Evolutionary conservation across 2,329 filamentous ascomycete genomes (phyloP).

Genomic region (Amauroascus verrucosus): DNA sequence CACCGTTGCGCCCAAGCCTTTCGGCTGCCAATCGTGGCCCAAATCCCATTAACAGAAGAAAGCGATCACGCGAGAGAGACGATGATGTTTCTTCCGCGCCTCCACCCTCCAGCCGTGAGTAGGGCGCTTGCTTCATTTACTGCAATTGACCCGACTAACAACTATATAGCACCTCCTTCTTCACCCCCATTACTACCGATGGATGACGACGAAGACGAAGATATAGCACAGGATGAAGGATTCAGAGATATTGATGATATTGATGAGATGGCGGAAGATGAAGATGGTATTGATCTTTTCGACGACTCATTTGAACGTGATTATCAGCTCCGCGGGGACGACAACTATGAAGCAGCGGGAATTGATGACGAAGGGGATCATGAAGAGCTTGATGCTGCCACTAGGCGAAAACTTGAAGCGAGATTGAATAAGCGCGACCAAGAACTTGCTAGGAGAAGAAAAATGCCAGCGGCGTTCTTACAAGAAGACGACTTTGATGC

Average conservation of each 20-base stretch:
- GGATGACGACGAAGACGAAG: slow-evolving; percentile 36
- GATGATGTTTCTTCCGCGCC: slow-evolving; percentile 52
- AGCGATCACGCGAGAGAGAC: slow-evolving; percentile 50
- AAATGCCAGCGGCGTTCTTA: slow-evolving; percentile 53
- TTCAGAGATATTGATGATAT: slow-evolving; percentile 55
- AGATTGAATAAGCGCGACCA: slow-evolving; percentile 53
- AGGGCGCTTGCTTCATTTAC: background rate
- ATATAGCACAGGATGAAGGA: slow-evolving; percentile 47
- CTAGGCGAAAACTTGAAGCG: slow-evolving; percentile 51
- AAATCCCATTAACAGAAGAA: slow-evolving; percentile 44
- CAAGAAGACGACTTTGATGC: slow-evolving; percentile 73
- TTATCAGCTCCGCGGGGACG: slow-evolving; percentile 40
- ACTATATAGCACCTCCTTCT: slow-evolving; percentile 40
- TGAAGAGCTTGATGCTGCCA: slow-evolving; percentile 49
- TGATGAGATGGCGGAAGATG: slow-evolving; percentile 59
- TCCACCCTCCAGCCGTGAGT: slow-evolving; percentile 55
- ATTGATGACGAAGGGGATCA: slow-evolving; percentile 58
- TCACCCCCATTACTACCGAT: slow-evolving; percentile 50
- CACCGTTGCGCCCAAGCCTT: slow-evolving; percentile 70
- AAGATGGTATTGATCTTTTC: slow-evolving; percentile 60
- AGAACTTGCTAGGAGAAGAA: slow-evolving; percentile 48
- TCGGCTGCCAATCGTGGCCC: slow-evolving; percentile 72
- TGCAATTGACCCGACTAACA: slow-evolving; percentile 9
- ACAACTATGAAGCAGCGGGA: slow-evolving; percentile 47
- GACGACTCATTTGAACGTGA: slow-evolving; percentile 57